Evolutionary conservation across 192 early-diverging fungal genomes (phyloP), one percentile per base, ranked within the genome.

Genomic region (Geosiphon pyriformis): DNA sequence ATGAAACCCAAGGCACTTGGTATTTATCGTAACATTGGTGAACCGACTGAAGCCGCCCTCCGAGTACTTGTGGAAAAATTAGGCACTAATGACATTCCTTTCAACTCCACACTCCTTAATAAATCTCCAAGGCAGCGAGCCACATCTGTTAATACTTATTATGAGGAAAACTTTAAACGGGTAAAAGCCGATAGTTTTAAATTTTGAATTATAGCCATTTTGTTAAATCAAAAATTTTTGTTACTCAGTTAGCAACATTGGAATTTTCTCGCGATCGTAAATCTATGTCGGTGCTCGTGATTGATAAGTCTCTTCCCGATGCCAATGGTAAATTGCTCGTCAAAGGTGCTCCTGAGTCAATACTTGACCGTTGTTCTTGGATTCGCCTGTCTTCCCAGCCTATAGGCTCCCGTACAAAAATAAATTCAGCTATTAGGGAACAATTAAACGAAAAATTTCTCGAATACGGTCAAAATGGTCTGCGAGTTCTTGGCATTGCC

Each of bases 231-330:
- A 10, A 15, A 42, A 10, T 42, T 6, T 59, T 15, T 32, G 30
- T 54, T 15, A 20, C 27, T 22, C 26, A 68, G 54, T 55, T 75
- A 3, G 79, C 70, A 65, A 93, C 90, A 10, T 81, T 97, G 35
- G 97, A 99, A 75, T 98, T 98, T 70, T 87, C 94, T 18, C 90
- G 95, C 68, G 94, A 97, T 73, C 88, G 97, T 76, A 99, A 99
- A 82, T 94, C 93, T 47, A 99, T 99, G 97, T 92, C 91, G 22
- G 93, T 98, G 12, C 67, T 98, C 27, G 89, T 94, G 2, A 34
- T 52, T n/a, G 32, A 71, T 56, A 61, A 46, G 32, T 30, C 71
- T 7, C 61, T 72, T 4, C 61, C 37, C 48, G 62, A 66, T 25
- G 22, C 61, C 8, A 55, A 72, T 32, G 56, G 73, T 32, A 71